A percentile compares a stretch with the other conserved stretches of the same genome.
Conservation (phyloP, 768 basidiomycete species). For the Amanita subjunquillea region DNA sequence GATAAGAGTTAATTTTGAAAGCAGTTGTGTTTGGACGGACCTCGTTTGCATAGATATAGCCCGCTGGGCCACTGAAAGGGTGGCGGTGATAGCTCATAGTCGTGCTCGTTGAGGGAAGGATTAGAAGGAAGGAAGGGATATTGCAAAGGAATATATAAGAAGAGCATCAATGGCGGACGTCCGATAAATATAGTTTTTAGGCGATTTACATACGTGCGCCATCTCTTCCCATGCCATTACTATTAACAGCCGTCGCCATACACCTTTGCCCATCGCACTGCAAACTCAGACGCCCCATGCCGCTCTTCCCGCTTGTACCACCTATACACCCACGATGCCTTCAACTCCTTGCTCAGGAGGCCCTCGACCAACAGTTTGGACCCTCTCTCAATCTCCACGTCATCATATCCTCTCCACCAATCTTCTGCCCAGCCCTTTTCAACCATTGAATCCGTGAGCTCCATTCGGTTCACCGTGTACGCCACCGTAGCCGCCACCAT, state of each 20-base stretch:
- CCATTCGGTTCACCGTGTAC: background rate
- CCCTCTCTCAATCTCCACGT: background rate
- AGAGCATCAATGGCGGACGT: background rate
- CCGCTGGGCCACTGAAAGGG: slow-evolving; percentile 5
- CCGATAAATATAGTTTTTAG: background rate
- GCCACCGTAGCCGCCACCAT: background rate
- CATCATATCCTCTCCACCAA: background rate
- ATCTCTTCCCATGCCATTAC: background rate
- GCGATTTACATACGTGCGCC: background rate
- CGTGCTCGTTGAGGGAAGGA: no score
- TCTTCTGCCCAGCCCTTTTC: background rate
- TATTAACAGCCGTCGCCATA: background rate
- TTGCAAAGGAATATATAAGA: background rate
- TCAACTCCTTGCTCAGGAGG: background rate
- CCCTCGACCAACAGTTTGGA: background rate
- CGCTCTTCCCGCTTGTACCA: background rate
- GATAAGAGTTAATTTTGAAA: background rate
- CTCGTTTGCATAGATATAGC: slow-evolving; percentile 7
- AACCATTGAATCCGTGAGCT: background rate
- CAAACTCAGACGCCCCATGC: slow-evolving; percentile 1
- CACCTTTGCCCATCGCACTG: slow-evolving; percentile 2
- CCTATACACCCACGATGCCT: background rate
- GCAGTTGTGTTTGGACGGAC: background rate
- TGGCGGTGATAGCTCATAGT: background rate
- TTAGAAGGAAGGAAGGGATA: background rate